Percentiles rank a stretch among this genome's conserved stretches.
phyloP scores from a whole-genome alignment of 345 rosid species.

The Pelargonium nanum region DNA sequence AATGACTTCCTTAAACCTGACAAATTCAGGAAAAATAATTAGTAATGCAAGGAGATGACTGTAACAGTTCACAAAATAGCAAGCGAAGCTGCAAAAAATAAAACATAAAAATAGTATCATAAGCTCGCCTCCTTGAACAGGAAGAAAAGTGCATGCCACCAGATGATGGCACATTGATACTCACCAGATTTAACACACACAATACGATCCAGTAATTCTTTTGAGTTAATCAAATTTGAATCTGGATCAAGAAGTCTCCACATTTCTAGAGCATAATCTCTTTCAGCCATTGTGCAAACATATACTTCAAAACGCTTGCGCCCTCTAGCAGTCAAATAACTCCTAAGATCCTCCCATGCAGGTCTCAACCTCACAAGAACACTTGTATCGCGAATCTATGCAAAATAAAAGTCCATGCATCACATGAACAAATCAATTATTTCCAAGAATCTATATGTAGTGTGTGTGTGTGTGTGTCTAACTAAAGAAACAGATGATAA shows the following conservation, averaged over 20 bases:
- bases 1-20: conserved; percentile 73
- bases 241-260: conserved; percentile 99
- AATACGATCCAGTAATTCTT: conserved; percentile 68
- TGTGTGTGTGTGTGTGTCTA: not conserved
- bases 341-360: conserved; percentile 93
- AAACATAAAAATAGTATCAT: conserved; percentile 3
- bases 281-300: conserved; percentile 99
- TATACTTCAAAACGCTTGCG: conserved; percentile 98
- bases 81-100: not conserved
- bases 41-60: conserved; percentile 1
- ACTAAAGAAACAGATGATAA: not conserved
- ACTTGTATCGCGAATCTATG: conserved; percentile 97
- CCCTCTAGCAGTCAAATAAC: conserved; percentile 89
- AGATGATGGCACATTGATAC: conserved; percentile 12
- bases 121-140: conserved; percentile 5
- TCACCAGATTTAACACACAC: conserved; percentile 94
- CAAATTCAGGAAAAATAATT: not conserved
- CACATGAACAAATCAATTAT: conserved; percentile 8
- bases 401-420: conserved; percentile 1
- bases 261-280: conserved; percentile 98
- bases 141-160: conserved; percentile 7
- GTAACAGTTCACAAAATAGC: not conserved
- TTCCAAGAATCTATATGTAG: conserved; percentile 8
- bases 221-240: conserved; percentile 67
- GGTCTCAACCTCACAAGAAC: conserved; percentile 98